A percentile compares a stretch with the other conserved stretches of the same genome.
phyloP scores from a whole-genome alignment of 371 early-diverging fungal species.

The Mucor irregularis region DNA sequence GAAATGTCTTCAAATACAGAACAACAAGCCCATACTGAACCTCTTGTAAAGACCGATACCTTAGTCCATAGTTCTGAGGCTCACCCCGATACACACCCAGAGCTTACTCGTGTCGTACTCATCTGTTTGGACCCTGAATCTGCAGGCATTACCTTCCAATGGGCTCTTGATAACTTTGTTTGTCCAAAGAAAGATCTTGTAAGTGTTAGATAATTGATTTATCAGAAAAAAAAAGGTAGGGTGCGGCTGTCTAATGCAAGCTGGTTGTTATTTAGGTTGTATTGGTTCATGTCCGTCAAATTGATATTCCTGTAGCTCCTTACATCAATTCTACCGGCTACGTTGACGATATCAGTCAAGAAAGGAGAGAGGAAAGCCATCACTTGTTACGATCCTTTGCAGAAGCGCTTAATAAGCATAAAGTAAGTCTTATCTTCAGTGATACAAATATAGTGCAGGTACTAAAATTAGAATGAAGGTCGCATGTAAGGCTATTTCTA shows the following conservation, averaged over 20 bases:
- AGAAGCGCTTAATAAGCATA: conserved; percentile 24
- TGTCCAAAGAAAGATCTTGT: conserved; percentile 41
- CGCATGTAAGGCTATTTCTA: conserved; percentile 60
- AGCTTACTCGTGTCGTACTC: conserved; percentile 35
- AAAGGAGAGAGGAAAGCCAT: conserved; percentile 45
- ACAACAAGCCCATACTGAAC: neutral
- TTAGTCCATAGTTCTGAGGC: conserved; percentile 4
- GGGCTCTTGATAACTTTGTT: conserved; percentile 53
- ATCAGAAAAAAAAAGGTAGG: no score
- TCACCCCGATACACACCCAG: conserved; percentile 2
- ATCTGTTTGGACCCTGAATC: conserved; percentile 41
- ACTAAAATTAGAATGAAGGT: conserved; percentile 20
- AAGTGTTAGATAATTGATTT: neutral
- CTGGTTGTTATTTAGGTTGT: conserved; percentile 24
- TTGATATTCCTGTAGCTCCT: conserved; percentile 43
- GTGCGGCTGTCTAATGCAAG: neutral
- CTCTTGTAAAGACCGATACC: conserved; percentile 13
- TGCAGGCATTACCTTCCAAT: conserved; percentile 41
- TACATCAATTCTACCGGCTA: conserved; percentile 40
- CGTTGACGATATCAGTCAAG: conserved; percentile 38
- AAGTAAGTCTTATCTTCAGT: conserved; percentile 20
- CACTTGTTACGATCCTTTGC: conserved; percentile 36
- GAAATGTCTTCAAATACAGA: neutral
- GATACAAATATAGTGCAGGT: neutral
- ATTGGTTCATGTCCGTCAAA: conserved; percentile 37